Conservation (phyloP, 2,329 filamentous ascomycete species). For the Fusarium proliferatum region DNA sequence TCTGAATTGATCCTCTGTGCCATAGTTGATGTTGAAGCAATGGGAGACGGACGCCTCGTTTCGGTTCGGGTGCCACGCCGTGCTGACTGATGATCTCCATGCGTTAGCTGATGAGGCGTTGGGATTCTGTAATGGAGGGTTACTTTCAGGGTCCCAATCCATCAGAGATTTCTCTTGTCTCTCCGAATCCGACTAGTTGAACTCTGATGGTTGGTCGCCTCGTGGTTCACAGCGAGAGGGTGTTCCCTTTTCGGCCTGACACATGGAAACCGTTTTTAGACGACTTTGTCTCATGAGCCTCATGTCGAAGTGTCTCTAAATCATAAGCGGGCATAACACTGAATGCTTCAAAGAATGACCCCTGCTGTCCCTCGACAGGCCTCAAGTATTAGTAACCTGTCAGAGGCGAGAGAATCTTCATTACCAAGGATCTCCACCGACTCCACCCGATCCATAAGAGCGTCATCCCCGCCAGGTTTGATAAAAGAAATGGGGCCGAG, state of each 20-base stretch:
- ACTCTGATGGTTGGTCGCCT: slow-evolving; percentile 24
- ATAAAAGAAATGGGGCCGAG: slow-evolving; percentile 14
- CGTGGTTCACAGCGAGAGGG: slow-evolving; percentile 11
- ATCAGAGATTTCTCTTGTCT: slow-evolving; percentile 21
- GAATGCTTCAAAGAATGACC: slow-evolving; percentile 1
- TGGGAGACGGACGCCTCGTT: not conserved
- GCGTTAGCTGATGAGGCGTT: slow-evolving; percentile 1
- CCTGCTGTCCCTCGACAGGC: slow-evolving; percentile 19
- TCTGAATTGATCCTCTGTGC: not conserved
- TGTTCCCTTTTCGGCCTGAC: slow-evolving; percentile 18
- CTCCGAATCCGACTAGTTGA: slow-evolving; percentile 27
- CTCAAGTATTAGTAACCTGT: slow-evolving; percentile 30
- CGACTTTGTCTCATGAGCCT: slow-evolving; percentile 10
- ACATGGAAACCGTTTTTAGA: slow-evolving; percentile 11
- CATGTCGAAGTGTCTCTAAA: slow-evolving; percentile 5
- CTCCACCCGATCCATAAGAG: slow-evolving; percentile 33
- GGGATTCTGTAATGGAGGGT: slow-evolving; percentile 9
- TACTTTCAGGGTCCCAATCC: slow-evolving; percentile 30
- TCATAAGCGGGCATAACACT: not conserved
- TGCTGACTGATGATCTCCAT: slow-evolving; percentile 7
- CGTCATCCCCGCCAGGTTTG: slow-evolving; percentile 27
- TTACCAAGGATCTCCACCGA: slow-evolving; percentile 40
- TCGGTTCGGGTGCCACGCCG: slow-evolving; percentile 4
- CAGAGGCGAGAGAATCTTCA: slow-evolving; percentile 33
- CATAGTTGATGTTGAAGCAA: not conserved